A percentile compares a stretch with the other conserved stretches of the same genome.
phyloP scores from a whole-genome alignment of 2,329 filamentous ascomycete species.

The Rachicladosporium sp. region DNA sequence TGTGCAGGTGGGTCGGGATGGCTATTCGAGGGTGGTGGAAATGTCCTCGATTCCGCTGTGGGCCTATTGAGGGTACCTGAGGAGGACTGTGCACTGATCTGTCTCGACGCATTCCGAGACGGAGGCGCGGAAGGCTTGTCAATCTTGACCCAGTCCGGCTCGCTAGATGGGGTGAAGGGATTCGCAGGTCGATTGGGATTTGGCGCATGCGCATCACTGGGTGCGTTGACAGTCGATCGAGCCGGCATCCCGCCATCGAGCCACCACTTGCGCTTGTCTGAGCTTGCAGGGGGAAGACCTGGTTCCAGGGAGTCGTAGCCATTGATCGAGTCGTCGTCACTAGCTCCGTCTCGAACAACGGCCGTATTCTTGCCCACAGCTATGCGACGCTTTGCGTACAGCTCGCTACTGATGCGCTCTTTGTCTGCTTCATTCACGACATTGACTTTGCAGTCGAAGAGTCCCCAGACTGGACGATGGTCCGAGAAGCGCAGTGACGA shows the following conservation, averaged over 20 bases:
- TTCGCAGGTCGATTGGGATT: constrained; percentile 69
- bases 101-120: constrained; percentile 10
- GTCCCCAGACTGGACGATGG: constrained; percentile 86
- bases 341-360: constrained; percentile 45
- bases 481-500: constrained; percentile 83
- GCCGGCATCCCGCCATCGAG: constrained; percentile 57
- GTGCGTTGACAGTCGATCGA: constrained; percentile 57
- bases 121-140: constrained; percentile 18
- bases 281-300: constrained; percentile 53
- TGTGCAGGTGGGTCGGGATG: constrained; percentile 10
- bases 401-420: constrained; percentile 56
- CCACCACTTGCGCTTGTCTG: constrained; percentile 54
- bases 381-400: constrained; percentile 57
- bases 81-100: constrained; percentile 6
- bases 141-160: constrained; percentile 69
- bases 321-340: constrained; percentile 66
- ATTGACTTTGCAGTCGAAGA: constrained; percentile 72
- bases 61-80: not conserved
- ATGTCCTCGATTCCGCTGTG: constrained; percentile 3
- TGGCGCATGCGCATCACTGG: constrained; percentile 48
- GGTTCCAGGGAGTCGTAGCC: constrained; percentile 75
- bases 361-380: constrained; percentile 54
- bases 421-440: constrained; percentile 65
- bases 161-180: constrained; percentile 61
- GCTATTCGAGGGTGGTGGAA: constrained; percentile 1